Evolutionary conservation across 331 rosid species (phyloP).

Genomic region (Telfairia occidentalis): DNA sequence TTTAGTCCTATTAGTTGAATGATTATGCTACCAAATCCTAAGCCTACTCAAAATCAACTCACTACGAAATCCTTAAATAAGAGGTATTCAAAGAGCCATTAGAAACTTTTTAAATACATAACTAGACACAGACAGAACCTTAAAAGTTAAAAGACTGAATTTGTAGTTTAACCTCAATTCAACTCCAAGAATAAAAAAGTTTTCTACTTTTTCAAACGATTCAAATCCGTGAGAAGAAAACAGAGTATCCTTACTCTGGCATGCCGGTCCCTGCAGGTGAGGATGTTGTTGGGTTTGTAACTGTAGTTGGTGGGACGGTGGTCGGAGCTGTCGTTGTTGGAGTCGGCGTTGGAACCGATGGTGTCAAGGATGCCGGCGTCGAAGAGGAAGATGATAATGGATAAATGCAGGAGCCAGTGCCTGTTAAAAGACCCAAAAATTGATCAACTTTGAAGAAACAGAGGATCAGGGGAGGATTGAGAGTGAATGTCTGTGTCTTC

Average conservation of each 20-base stretch:
- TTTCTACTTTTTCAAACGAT: slow-evolving; percentile 10
- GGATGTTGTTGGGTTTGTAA: slow-evolving; percentile 14
- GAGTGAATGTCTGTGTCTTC: not conserved
- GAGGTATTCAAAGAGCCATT: too few relatives aligned
- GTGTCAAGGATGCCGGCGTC: slow-evolving; percentile 27
- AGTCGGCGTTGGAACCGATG: slow-evolving; percentile 14
- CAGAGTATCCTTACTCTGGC: slow-evolving; percentile 33
- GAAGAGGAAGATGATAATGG: slow-evolving; percentile 40
- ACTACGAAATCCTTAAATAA: too few relatives aligned
- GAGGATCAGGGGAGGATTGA: not conserved
- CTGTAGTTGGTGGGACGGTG: slow-evolving; percentile 8
- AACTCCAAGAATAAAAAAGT: not conserved
- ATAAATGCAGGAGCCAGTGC: slow-evolving; percentile 65
- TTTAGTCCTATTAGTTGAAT: too few relatives aligned
- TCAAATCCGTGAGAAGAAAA: slow-evolving; percentile 8
- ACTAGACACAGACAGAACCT: too few relatives aligned
- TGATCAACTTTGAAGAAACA: not conserved
- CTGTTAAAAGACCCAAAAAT: slow-evolving; percentile 21
- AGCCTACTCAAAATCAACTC: too few relatives aligned
- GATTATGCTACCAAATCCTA: too few relatives aligned
- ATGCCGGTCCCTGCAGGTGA: slow-evolving; percentile 37
- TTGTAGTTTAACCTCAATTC: not conserved
- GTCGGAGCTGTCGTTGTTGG: slow-evolving; percentile 20
- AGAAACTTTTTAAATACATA: too few relatives aligned
- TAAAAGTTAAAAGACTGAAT: too few relatives aligned